phyloP scores from a whole-genome alignment of 192 early-diverging fungal genomes.

The Coemansia sp. region DNA sequence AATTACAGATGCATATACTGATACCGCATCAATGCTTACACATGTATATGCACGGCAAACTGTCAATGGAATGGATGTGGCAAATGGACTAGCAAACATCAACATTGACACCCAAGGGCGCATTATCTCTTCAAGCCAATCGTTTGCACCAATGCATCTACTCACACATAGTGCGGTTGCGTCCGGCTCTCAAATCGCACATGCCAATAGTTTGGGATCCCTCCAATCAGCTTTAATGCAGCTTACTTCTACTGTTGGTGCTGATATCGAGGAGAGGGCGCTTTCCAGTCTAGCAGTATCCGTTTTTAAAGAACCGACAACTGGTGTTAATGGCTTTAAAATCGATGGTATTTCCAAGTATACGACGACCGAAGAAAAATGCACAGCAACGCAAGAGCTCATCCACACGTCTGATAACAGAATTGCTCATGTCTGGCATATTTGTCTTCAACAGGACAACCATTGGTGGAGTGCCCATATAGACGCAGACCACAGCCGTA shows the following conservation, averaged over 20 bases:
- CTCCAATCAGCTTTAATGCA: conserved; percentile 1
- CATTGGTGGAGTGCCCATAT: conserved; percentile 82
- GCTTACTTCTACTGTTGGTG: neutral
- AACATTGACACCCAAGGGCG: conserved; percentile 67
- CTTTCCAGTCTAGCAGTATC: neutral
- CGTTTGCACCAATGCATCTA: conserved; percentile 50
- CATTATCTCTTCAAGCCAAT: conserved; percentile 73
- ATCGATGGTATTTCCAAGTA: neutral
- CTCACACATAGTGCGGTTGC: neutral
- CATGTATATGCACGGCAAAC: conserved; percentile 83
- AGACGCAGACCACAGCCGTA: conserved; percentile 58
- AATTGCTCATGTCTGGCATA: conserved; percentile 78
- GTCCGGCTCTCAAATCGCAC: neutral
- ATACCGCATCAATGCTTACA: conserved; percentile 71
- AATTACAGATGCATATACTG: conserved; percentile 69
- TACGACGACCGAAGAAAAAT: conserved; percentile 44
- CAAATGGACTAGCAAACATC: conserved; percentile 83
- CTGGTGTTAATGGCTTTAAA: neutral
- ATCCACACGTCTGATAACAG: conserved; percentile 59
- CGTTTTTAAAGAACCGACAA: neutral
- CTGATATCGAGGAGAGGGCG: neutral
- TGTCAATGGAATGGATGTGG: conserved; percentile 66
- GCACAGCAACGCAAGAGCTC: conserved; percentile 66
- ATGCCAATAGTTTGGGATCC: conserved; percentile 3
- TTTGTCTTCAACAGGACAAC: conserved; percentile 72